Percentiles rank a stretch among this genome's conserved stretches.
Evolutionary conservation across 805 yeast species (phyloP).

Genomic region (Starmera pachycereana): DNA sequence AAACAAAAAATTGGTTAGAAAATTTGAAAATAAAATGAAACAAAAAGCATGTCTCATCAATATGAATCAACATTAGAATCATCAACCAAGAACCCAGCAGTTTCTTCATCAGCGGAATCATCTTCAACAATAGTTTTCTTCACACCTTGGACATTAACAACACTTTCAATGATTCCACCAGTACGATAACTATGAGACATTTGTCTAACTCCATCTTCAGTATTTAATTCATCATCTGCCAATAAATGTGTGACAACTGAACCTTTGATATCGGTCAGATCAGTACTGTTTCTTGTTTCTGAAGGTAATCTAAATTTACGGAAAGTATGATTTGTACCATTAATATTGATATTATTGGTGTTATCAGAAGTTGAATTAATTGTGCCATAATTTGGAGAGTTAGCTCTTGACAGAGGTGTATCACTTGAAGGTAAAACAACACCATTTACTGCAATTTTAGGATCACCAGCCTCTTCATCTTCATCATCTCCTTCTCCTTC

Average conservation of each 20-base stretch:
- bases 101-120: constrained; percentile 33
- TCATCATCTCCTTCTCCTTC: constrained; percentile 3
- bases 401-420: constrained; percentile 5
- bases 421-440: constrained; percentile 6
- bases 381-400: constrained; percentile 16
- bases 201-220: no score
- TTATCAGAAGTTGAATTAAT: constrained; percentile 1
- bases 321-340: constrained; percentile 1
- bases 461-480: background rate
- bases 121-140: constrained; percentile 79
- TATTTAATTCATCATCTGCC: background rate
- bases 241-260: background rate
- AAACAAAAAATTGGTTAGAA: background rate
- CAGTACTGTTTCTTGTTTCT: constrained; percentile 8
- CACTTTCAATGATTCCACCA: constrained; percentile 61
- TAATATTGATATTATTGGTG: constrained; percentile 1
- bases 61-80: background rate
- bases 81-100: constrained; percentile 1
- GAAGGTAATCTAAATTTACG: constrained; percentile 8
- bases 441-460: constrained; percentile 1
- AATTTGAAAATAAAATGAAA: background rate
- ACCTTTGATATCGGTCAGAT: constrained; percentile 2
- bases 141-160: constrained; percentile 76
- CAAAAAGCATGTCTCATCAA: background rate
- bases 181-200: constrained; percentile 11